phyloP scores from a whole-genome alignment of 176 grass and related monocot species.

The barley (Hordeum vulgare) region MorexV3_pseudomolecules_assembly NC_058521.1:50922528-50923027 shows the following conservation, averaged over 20 bases:
- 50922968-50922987: background rate
- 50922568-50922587: background rate
- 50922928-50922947: background rate
- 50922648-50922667: background rate
- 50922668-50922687: background rate
- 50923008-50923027: background rate
- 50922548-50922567: background rate
- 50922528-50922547: background rate
- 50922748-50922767: background rate
- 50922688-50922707: background rate
- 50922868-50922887: background rate
- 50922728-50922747: background rate
- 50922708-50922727: background rate
- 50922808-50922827: background rate
- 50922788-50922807: background rate
- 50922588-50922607: background rate
- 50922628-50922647: background rate
- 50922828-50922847: background rate
- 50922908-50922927: background rate
- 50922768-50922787: background rate
- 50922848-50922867: background rate
- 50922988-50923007: background rate
- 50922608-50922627: background rate
- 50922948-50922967: background rate
- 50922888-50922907: slow-evolving; percentile 8